Base-by-base conservation (phyloP, 805 yeast species). In the Candida namnaoensis region DNA sequence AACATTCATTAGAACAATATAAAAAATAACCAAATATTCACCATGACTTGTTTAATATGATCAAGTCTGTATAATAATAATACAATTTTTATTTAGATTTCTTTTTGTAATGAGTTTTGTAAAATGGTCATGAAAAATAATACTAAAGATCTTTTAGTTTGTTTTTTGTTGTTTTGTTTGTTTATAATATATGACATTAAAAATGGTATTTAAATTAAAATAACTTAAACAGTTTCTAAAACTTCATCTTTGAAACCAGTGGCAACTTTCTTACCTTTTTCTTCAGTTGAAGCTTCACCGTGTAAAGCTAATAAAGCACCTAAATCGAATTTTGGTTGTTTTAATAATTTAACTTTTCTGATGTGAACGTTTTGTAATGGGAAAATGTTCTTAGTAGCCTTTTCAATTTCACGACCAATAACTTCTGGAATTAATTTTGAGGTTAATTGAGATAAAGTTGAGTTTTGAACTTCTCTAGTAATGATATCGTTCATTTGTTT, bases 331-430 rank as follows among this genome's bases (percentile, higher is more conserved):
- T 90, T 91, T 71, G 98, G 98, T 76, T 84, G 95, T 78, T 91
- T 91, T 74, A 91, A 87, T 70, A 91, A 81, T 82, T 91, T 91
- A 64, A 91, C 97, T 80, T 91, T 91, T 82, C 97, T 90, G 73
- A 91, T 86, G 83, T 88, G 95, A 66, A 90, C 95, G 78, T 91
- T 88, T 79, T 91, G 98, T 70, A 91, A 82, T 66, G 98, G 98
- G 82, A 76, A 88, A 77, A 90, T 86, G 62, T 86, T 76, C 72
- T 83, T 88, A 57, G 97, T 86, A 54, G 95, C 80, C 79, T 88
- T 90, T 77, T 88, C 95, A 64, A 90, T 91, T 75, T 91, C 98
- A 74, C 95, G 91, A 68, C 96, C 95, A 69, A 90, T 90, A 59
- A 91, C 96, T 78, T 90, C 98, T 67, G 98, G 97, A 62, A 90